phyloP scores from a whole-genome alignment of 805 yeast genomes.

The Nakazawaea populi region DNA sequence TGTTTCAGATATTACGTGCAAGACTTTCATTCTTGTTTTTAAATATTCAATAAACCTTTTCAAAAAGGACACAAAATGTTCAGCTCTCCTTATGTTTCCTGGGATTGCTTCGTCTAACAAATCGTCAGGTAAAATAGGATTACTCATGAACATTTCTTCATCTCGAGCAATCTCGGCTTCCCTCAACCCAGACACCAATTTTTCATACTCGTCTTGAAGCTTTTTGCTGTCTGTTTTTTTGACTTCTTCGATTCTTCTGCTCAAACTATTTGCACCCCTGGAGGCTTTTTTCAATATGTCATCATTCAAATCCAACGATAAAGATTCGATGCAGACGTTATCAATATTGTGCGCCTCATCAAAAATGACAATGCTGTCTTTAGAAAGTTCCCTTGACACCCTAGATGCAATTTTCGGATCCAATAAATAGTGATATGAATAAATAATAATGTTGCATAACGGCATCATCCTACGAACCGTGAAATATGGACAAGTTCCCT shows the following conservation, averaged over 20 bases:
- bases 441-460: constrained; percentile 87
- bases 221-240: constrained; percentile 77
- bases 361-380: constrained; percentile 89
- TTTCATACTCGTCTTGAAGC: constrained; percentile 86
- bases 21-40: constrained; percentile 94
- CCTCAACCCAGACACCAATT: constrained; percentile 82
- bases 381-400: constrained; percentile 86
- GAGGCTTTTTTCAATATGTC: constrained; percentile 84
- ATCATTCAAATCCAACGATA: constrained; percentile 87
- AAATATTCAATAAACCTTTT: constrained; percentile 90
- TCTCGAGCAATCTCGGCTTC: constrained; percentile 67
- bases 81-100: constrained; percentile 95
- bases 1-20: constrained; percentile 97
- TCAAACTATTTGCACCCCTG: constrained; percentile 75
- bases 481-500: constrained; percentile 91
- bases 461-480: constrained; percentile 98
- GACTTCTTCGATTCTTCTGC: constrained; percentile 79
- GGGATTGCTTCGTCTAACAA: constrained; percentile 90
- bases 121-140: constrained; percentile 84
- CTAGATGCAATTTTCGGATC: constrained; percentile 98
- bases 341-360: constrained; percentile 99
- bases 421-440: constrained; percentile 90
- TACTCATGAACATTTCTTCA: constrained; percentile 70
- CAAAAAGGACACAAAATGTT: constrained; percentile 90
- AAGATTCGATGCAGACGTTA: constrained; percentile 95